Percentiles rank a stretch among this genome's conserved stretches.
Evolutionary conservation across 768 basidiomycete species (phyloP).

Genomic region (Chalciporus piperatus): DNA sequence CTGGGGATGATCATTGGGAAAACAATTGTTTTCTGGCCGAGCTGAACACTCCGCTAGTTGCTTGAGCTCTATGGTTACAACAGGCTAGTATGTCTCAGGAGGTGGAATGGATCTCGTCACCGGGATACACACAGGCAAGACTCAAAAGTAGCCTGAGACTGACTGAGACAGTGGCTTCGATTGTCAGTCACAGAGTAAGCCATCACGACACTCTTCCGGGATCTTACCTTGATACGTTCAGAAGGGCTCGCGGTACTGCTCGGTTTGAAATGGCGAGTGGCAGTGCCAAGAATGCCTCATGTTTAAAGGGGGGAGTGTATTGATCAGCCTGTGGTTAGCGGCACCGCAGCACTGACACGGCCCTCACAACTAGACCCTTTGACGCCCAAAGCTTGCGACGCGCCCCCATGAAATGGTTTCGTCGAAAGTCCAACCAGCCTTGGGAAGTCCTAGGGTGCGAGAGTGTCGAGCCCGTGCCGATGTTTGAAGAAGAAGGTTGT

Average conservation of each 20-base stretch:
- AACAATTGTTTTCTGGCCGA: no score
- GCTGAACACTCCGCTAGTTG: no score
- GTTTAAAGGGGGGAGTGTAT: slow-evolving; percentile 9
- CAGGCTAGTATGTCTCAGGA: neutral
- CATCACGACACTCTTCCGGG: neutral
- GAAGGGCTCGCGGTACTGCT: no score
- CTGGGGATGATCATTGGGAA: neutral
- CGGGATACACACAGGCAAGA: neutral
- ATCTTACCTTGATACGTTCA: slow-evolving; percentile 7
- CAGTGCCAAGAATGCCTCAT: slow-evolving; percentile 14
- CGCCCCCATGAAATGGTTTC: slow-evolving; percentile 39
- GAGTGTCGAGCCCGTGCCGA: slow-evolving; percentile 60
- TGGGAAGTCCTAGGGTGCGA: slow-evolving; percentile 80
- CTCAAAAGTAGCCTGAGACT: no score
- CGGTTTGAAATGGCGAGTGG: slow-evolving; percentile 11
- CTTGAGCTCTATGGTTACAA: neutral
- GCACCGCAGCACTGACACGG: slow-evolving; percentile 14
- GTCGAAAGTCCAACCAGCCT: slow-evolving; percentile 51
- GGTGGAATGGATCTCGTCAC: neutral
- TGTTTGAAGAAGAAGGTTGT: slow-evolving; percentile 62
- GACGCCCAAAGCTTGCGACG: slow-evolving; percentile 12
- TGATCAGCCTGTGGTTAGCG: slow-evolving; percentile 17
- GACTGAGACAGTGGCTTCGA: no score
- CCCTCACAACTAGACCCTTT: slow-evolving; percentile 18
- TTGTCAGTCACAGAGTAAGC: neutral